Conservation (phyloP, 2,329 filamentous ascomycete species). For the Akanthomyces lecanii region DNA sequence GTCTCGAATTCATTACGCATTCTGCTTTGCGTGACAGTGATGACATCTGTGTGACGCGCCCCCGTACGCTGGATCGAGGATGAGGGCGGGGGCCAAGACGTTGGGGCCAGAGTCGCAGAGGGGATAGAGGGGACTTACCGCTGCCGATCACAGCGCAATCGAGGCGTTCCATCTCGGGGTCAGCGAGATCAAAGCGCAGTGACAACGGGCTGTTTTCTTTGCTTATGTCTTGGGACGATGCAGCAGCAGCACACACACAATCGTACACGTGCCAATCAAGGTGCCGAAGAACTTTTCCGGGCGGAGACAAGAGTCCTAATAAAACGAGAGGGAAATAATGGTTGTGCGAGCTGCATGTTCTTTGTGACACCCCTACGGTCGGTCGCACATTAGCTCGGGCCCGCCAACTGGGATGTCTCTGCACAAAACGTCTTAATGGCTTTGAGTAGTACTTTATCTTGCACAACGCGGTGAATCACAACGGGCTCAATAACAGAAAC, state of each 20-base stretch:
- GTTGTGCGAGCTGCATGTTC: not conserved
- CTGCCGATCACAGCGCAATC: conserved; percentile 50
- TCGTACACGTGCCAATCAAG: not conserved
- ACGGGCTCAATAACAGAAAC: too few relatives aligned
- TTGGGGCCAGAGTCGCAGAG: not conserved
- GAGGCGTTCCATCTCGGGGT: conserved; percentile 37
- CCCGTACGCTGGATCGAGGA: not conserved
- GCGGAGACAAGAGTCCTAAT: not conserved
- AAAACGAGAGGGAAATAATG: not conserved
- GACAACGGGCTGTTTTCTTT: not conserved
- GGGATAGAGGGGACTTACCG: conserved; percentile 37
- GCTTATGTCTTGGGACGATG: not conserved
- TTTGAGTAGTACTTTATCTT: too few relatives aligned
- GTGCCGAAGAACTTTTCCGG: not conserved
- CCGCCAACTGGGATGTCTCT: too few relatives aligned
- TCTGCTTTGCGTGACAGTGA: not conserved
- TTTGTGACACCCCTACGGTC: too few relatives aligned
- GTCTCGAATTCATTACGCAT: not conserved
- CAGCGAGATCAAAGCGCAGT: not conserved
- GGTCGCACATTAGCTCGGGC: too few relatives aligned
- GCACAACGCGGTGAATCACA: too few relatives aligned
- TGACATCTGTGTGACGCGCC: not conserved
- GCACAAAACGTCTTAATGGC: too few relatives aligned
- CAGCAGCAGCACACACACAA: not conserved
- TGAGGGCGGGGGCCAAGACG: conserved; percentile 17